Conservation (phyloP, 2,329 filamentous ascomycete genomes). For the Fusarium compactum region DNA sequence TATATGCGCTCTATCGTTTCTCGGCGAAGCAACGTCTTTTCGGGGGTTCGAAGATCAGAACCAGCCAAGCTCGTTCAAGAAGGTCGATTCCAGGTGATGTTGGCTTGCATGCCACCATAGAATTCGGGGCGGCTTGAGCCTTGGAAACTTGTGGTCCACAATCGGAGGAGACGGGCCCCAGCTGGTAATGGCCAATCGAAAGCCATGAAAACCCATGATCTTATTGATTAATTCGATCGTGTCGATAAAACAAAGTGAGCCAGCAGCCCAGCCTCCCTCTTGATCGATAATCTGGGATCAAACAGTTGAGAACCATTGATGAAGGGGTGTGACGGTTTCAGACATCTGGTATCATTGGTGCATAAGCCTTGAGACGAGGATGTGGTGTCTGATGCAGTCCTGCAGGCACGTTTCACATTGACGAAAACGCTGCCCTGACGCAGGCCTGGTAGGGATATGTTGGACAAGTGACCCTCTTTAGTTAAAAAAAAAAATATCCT, state of each 20-base stretch:
- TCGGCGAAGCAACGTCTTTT: not conserved
- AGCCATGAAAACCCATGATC: conserved; percentile 21
- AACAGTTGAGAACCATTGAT: conserved; percentile 9
- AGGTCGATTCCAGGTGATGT: not conserved
- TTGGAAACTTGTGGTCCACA: conserved; percentile 3
- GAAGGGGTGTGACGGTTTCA: conserved; percentile 42
- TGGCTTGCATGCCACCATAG: conserved; percentile 3
- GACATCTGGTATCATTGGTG: conserved; percentile 51
- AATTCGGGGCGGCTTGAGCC: not conserved
- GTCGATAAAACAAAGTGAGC: conserved; percentile 25
- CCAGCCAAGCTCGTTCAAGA: conserved; percentile 20
- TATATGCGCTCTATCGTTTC: not conserved
- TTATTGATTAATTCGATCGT: conserved; percentile 37
- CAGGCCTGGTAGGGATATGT: conserved; percentile 44
- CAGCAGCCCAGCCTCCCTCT: conserved; percentile 17
- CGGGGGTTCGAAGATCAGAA: conserved; percentile 1
- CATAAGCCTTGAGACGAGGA: conserved; percentile 50
- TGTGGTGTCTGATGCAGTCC: conserved; percentile 57
- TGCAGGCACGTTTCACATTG: conserved; percentile 64
- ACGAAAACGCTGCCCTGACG: conserved; percentile 47
- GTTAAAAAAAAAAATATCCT: conserved; percentile 33
- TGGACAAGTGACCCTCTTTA: conserved; percentile 38
- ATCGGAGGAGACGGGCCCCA: not conserved
- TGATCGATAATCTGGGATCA: conserved; percentile 15
- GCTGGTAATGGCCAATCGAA: conserved; percentile 7